Conservation (phyloP, 257 asterid species). For the Gentiana macrophylla region DNA sequence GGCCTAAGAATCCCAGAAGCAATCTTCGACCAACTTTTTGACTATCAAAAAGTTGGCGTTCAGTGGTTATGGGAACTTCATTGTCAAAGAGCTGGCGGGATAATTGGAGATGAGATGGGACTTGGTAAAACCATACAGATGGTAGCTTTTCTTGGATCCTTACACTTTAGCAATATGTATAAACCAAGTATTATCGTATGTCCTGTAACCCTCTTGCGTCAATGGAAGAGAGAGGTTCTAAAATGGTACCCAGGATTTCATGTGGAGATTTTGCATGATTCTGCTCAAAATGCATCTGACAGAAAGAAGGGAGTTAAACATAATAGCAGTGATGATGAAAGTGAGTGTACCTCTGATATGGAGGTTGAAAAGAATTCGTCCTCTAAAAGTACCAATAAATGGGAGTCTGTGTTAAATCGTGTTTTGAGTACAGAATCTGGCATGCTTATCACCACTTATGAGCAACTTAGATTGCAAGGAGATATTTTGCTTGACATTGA, state of each 20-base stretch:
- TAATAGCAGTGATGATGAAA: conserved; percentile 56
- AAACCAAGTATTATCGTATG: conserved; percentile 87
- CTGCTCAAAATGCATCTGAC: conserved; percentile 48
- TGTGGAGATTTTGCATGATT: conserved; percentile 86
- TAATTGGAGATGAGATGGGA: conserved; percentile 99
- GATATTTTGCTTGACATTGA: conserved; percentile 76
- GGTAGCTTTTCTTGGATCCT: conserved; percentile 77
- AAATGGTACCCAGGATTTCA: conserved; percentile 81
- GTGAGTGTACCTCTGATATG: conserved; percentile 46
- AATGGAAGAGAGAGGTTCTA: conserved; percentile 90
- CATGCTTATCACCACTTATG: conserved; percentile 78
- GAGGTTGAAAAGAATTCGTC: conserved; percentile 42
- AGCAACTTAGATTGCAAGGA: conserved; percentile 83
- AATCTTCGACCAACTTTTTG: conserved; percentile 62
- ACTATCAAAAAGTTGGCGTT: conserved; percentile 96
- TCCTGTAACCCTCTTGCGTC: conserved; percentile 88
- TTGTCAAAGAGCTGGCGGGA: conserved; percentile 96
- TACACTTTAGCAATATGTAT: conserved; percentile 83
- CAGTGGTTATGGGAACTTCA: conserved; percentile 99
- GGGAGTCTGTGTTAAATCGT: conserved; percentile 74
- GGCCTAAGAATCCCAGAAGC: conserved; percentile 76
- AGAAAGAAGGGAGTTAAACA: conserved; percentile 46
- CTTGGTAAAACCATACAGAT: conserved; percentile 95
- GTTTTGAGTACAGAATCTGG: conserved; percentile 82
- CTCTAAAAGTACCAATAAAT: conserved; percentile 41